Evolutionary conservation across 495 filamentous ascomycete species (phyloP).

Genomic region (Penicillium bialowiezense): DNA sequence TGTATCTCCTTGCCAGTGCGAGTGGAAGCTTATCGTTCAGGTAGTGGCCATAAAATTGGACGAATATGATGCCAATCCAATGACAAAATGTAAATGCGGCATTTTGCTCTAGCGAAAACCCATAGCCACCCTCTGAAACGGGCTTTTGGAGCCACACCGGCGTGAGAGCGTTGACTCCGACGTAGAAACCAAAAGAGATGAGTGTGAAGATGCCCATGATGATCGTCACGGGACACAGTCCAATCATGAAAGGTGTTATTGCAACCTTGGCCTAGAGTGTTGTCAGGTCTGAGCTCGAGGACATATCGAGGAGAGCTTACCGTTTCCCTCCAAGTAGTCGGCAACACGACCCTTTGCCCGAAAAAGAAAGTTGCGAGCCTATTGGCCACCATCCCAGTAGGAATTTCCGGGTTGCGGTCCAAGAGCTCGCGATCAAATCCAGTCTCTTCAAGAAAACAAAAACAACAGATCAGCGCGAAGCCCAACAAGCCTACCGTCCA

Average conservation of each 20-base stretch:
- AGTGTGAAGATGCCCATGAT: slow-evolving; percentile 42
- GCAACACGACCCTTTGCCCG: slow-evolving; percentile 30
- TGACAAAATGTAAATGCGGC: slow-evolving; percentile 47
- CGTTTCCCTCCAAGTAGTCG: slow-evolving; percentile 27
- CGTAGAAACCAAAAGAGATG: slow-evolving; percentile 45
- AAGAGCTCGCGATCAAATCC: slow-evolving; percentile 22
- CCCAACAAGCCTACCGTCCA: slow-evolving; percentile 46
- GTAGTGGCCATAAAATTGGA: slow-evolving; percentile 39
- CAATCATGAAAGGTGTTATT: slow-evolving; percentile 39
- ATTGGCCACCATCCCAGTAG: slow-evolving; percentile 31
- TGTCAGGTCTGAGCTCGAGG: no score
- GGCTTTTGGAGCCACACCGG: slow-evolving; percentile 45
- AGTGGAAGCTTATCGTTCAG: slow-evolving; percentile 47
- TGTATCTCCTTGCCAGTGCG: slow-evolving; percentile 26
- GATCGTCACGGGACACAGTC: slow-evolving; percentile 41
- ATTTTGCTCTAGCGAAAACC: slow-evolving; percentile 44
- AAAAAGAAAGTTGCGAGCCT: slow-evolving; percentile 45
- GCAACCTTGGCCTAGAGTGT: slow-evolving; percentile 25
- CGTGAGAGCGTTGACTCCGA: slow-evolving; percentile 32
- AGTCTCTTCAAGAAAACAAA: slow-evolving; percentile 48
- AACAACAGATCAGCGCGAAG: slow-evolving; percentile 38
- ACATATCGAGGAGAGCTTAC: no score
- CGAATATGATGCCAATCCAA: slow-evolving; percentile 47
- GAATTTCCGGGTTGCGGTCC: slow-evolving; percentile 17
- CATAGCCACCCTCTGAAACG: slow-evolving; percentile 43